Conservation (phyloP, 106 monocot genomes). For the Acorus gramineus region DNA sequence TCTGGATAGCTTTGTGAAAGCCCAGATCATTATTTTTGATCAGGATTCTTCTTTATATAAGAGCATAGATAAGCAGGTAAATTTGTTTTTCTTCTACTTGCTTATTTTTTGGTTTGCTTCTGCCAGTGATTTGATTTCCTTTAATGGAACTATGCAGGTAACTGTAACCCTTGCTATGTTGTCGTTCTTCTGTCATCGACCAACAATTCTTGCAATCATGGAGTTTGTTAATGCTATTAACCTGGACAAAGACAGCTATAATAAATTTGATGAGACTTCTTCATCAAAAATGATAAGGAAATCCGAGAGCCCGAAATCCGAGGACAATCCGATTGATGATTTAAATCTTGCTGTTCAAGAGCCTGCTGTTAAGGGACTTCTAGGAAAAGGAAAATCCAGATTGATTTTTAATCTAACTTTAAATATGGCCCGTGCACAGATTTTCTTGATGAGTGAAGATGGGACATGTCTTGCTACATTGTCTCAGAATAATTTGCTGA, state of each 20-base stretch:
- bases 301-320: background rate
- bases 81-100: constrained; percentile 6
- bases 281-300: constrained; percentile 2
- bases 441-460: constrained; percentile 86
- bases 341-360: constrained; percentile 22
- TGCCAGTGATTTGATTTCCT: background rate
- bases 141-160: constrained; percentile 35
- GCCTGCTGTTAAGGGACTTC: constrained; percentile 49
- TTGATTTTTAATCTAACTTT: constrained; percentile 64
- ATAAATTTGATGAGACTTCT: constrained; percentile 6
- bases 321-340: constrained; percentile 3
- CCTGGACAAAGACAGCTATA: constrained; percentile 21
- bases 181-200: constrained; percentile 90
- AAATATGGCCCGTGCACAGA: constrained; percentile 75
- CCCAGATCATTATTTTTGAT: constrained; percentile 69
- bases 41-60: constrained; percentile 70
- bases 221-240: constrained; percentile 79
- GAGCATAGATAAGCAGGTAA: constrained; percentile 68
- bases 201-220: constrained; percentile 85
- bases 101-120: background rate
- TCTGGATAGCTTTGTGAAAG: constrained; percentile 88
- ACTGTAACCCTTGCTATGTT: constrained; percentile 62
- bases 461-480: constrained; percentile 62
- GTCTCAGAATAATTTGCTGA: constrained; percentile 76
- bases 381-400: constrained; percentile 76